Evolutionary conservation across 2,329 filamentous ascomycete species (phyloP).

Genomic region (Pseudocercospora vitis): DNA sequence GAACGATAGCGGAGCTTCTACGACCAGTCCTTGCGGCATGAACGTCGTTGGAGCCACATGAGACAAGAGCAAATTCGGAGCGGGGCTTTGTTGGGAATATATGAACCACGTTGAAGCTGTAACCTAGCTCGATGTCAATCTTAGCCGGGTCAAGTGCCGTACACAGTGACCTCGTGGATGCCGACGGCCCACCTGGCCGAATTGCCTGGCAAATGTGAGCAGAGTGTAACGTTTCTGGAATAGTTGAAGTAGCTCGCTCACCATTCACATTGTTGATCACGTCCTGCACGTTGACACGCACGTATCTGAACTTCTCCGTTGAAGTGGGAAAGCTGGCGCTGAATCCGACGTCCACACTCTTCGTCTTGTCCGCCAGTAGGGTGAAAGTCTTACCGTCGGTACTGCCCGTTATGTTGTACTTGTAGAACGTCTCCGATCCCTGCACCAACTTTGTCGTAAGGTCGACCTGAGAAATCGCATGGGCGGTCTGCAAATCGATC

Average conservation of each 20-base stretch:
- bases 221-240: not conserved
- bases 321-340: constrained; percentile 10
- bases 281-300: constrained; percentile 11
- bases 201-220: not conserved
- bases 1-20: not conserved
- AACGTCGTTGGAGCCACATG: not conserved
- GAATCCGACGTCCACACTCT: constrained; percentile 14
- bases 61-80: no score
- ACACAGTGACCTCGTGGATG: constrained; percentile 16
- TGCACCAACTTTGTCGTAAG: constrained; percentile 22
- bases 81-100: no score
- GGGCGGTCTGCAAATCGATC: constrained; percentile 22
- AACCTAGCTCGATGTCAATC: no score
- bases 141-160: constrained; percentile 11
- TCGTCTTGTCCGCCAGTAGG: constrained; percentile 14
- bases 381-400: constrained; percentile 17
- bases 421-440: constrained; percentile 27
- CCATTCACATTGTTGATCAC: constrained; percentile 16
- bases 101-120: no score
- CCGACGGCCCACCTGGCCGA: constrained; percentile 15
- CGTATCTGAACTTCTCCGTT: constrained; percentile 11
- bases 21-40: not conserved
- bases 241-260: not conserved
- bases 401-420: constrained; percentile 25
- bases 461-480: constrained; percentile 22